Evolutionary conservation across 768 basidiomycete species (phyloP), one percentile per base, ranked within the genome.

Genomic region (Boletus sp.): DNA sequence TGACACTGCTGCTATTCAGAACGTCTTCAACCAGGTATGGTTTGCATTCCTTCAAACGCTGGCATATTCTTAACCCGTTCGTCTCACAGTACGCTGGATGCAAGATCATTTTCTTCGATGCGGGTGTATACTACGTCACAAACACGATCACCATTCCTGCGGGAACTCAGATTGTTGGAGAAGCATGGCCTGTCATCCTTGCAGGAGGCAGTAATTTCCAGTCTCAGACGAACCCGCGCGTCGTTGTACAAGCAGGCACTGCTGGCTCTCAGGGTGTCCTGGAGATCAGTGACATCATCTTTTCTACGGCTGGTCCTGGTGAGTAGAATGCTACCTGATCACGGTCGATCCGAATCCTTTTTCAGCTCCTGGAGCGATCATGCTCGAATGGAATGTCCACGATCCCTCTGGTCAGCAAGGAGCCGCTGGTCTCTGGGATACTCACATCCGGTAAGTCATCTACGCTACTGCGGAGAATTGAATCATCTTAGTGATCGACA

Each of bases 51-150:
- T 4, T 42, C 24, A 5, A 14, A 18, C n/a, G 3, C 28, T 35
- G 4, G 14, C 8, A 17, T 48, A 20, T 12, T 47, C 32, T 1
- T 12, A 24, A 33, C 24, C 4, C 6, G 30, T 14, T 1, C 20
- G 20, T 20, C 41, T 12, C 8, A 3, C 55, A 90, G 88, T 88
- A 78, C 60, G 75, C 85, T 9, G 85, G 84, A 9, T 84, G 84
- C 78, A 90, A 86, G 64, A 85, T 93, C 66, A 83, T 92, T 47
- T 91, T 89, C 76, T 83, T 92, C 66, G 89, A 92, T 60, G 86
- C 87, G 1, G 82, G 82, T 4, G 75, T 74, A 11, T 82, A 82
- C 71, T 61, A 75, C 44, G 71, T 82, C 54, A 74, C 77, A 18
- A 18, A 74, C 56, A 83, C 81, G 17, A 71, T 83, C 50, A 68